Conservation (phyloP, 306 rosid genomes). For the Cucurbita argyrosperma region DNA sequence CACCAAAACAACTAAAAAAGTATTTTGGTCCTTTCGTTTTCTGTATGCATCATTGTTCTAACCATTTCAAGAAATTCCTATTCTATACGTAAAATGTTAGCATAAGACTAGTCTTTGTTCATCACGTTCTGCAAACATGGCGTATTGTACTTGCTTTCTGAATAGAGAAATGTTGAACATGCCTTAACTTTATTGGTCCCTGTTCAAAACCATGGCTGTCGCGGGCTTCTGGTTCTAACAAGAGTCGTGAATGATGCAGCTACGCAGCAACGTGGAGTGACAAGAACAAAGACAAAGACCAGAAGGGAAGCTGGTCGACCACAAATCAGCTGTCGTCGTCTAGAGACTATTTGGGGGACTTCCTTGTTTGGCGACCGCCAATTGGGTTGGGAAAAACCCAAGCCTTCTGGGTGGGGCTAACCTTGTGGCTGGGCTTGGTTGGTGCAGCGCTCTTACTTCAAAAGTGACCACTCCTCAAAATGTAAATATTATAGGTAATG, state of each 20-base stretch:
- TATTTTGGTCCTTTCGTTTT: neutral
- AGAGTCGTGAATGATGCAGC: slow-evolving; percentile 23
- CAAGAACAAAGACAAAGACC: slow-evolving; percentile 61
- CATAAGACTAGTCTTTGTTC: neutral
- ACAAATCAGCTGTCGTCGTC: slow-evolving; percentile 67
- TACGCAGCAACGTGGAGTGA: slow-evolving; percentile 88
- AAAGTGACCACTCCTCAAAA: slow-evolving; percentile 23
- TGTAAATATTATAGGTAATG: neutral
- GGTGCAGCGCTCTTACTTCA: slow-evolving; percentile 73
- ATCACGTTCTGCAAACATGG: neutral
- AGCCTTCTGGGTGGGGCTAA: slow-evolving; percentile 73
- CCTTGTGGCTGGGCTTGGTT: slow-evolving; percentile 80
- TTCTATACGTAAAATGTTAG: neutral
- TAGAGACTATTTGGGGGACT: slow-evolving; percentile 60
- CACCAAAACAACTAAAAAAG: neutral
- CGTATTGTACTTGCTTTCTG: neutral
- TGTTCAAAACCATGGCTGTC: neutral
- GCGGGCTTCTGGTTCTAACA: neutral
- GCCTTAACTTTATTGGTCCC: neutral
- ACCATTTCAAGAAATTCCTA: neutral
- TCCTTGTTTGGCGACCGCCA: slow-evolving; percentile 86
- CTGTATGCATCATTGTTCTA: neutral
- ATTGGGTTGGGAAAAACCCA: slow-evolving; percentile 43
- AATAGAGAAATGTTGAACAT: neutral
- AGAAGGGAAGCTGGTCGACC: slow-evolving; percentile 30